Percentiles rank a stretch among this genome's conserved stretches.
Evolutionary conservation across 1,284 basidiomycete genomes (phyloP).

Genomic region (Abortiporus biennis): DNA sequence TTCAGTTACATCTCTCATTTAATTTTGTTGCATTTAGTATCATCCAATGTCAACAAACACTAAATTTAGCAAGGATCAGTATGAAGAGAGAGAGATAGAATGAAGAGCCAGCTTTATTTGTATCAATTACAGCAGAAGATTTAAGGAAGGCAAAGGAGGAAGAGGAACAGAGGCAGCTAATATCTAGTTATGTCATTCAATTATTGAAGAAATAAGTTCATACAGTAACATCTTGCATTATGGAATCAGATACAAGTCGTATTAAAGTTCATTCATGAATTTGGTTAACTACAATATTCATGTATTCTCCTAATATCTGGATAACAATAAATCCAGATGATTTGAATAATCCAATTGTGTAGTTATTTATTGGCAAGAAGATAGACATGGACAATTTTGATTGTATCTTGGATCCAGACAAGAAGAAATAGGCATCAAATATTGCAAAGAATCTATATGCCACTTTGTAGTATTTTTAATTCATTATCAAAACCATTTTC

Average conservation of each 20-base stretch:
- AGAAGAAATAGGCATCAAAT: slow-evolving; percentile 20
- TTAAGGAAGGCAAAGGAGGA: slow-evolving; percentile 10
- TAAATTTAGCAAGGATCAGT: slow-evolving; percentile 11
- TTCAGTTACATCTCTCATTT: slow-evolving; percentile 25
- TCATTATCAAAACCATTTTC: slow-evolving; percentile 27
- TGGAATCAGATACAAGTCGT: slow-evolving; percentile 9
- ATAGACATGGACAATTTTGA: slow-evolving; percentile 32
- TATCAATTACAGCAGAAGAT: slow-evolving; percentile 11
- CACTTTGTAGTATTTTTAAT: slow-evolving; percentile 32
- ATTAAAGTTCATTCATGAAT: slow-evolving; percentile 11
- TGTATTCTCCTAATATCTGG: slow-evolving; percentile 16
- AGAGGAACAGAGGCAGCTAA: slow-evolving; percentile 9
- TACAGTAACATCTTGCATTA: slow-evolving; percentile 10
- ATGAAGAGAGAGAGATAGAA: slow-evolving; percentile 12
- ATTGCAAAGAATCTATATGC: slow-evolving; percentile 33
- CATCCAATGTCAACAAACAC: slow-evolving; percentile 20
- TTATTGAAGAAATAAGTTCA: slow-evolving; percentile 10
- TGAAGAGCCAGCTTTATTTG: slow-evolving; percentile 7
- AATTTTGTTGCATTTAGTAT: slow-evolving; percentile 30
- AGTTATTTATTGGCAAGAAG: slow-evolving; percentile 31
- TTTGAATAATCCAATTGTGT: slow-evolving; percentile 25
- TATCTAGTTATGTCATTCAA: slow-evolving; percentile 11
- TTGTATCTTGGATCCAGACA: slow-evolving; percentile 20
- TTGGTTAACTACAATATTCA: slow-evolving; percentile 10
- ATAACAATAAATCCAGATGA: slow-evolving; percentile 26